A percentile compares a stretch with the other conserved stretches of the same genome.
Evolutionary conservation across 352 stramenopile genomes (phyloP).

Genomic region (Detonula confervacea): DNA sequence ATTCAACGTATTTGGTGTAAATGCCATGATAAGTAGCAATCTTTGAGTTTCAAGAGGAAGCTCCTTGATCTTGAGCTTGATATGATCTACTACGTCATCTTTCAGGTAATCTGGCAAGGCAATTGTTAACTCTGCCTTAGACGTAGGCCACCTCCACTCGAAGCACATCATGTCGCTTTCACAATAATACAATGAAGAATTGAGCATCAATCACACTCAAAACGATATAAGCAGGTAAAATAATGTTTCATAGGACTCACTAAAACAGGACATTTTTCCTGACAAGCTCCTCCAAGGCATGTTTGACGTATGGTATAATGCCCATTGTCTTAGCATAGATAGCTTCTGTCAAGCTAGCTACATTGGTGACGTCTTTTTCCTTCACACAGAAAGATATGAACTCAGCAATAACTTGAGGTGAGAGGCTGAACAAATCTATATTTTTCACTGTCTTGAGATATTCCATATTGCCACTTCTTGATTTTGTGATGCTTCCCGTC

Average conservation of each 20-base stretch:
- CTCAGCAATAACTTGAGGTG: conserved; percentile 33
- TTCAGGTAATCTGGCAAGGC: conserved; percentile 12
- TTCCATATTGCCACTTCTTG: background rate
- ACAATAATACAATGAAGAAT: too few species aligned
- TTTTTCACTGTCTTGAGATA: conserved; percentile 12
- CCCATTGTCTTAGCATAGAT: conserved; percentile 35
- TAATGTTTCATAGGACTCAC: too few species aligned
- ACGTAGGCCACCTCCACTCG: conserved; percentile 20
- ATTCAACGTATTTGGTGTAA: background rate
- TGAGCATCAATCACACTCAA: too few species aligned
- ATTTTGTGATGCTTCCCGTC: background rate
- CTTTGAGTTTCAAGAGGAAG: background rate
- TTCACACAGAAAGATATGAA: conserved; percentile 56
- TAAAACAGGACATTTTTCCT: conserved; percentile 57
- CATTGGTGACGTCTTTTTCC: conserved; percentile 14
- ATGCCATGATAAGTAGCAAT: conserved; percentile 19
- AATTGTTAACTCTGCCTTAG: conserved; percentile 1
- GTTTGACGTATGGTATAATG: conserved; percentile 54
- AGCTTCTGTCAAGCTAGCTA: conserved; percentile 31
- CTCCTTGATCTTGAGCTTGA: conserved; percentile 18
- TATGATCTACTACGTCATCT: conserved; percentile 12
- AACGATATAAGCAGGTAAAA: too few species aligned
- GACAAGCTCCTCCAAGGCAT: conserved; percentile 57
- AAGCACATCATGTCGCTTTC: conserved; percentile 46
- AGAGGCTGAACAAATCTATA: conserved; percentile 56